These are phyloP conservation scores for Durio zibethinus DNA, from an alignment of 345 rosid genomes.

Conservation along the genomic window DNA sequence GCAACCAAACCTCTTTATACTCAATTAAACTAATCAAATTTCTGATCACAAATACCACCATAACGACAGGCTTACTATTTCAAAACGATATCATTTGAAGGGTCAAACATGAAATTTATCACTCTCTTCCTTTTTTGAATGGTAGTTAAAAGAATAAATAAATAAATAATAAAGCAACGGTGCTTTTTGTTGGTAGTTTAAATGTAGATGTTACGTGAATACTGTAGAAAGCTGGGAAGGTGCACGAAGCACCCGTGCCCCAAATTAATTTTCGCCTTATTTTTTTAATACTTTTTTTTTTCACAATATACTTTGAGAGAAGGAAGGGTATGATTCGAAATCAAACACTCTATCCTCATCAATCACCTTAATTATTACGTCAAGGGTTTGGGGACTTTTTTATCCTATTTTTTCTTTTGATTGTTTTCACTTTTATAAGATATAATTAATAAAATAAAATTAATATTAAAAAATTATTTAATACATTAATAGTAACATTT, in stretches of 20 bases:
- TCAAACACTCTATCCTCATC: too few relatives aligned
- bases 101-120: constrained; percentile 2
- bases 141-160: not conserved
- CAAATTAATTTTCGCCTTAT: constrained; percentile 26
- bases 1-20: not conserved
- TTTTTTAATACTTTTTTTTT: too few relatives aligned
- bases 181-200: constrained; percentile 1
- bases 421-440: not conserved
- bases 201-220: not conserved
- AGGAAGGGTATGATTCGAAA: too few relatives aligned
- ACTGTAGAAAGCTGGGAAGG: not conserved
- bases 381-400: too few relatives aligned
- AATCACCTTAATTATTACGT: too few relatives aligned
- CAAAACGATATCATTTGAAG: not conserved
- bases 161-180: not conserved
- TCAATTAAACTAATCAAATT: constrained; percentile 4
- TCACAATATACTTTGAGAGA: too few relatives aligned
- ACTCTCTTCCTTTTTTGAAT: not conserved
- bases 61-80: not conserved
- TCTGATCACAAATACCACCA: not conserved
- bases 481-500: too few relatives aligned
- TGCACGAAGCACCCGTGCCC: constrained; percentile 46
- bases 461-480: too few relatives aligned
- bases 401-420: not conserved
- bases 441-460: too few relatives aligned